Evolutionary conservation across 495 filamentous ascomycete species (phyloP).

Genomic region (Annulohypoxylon maeteangense): DNA sequence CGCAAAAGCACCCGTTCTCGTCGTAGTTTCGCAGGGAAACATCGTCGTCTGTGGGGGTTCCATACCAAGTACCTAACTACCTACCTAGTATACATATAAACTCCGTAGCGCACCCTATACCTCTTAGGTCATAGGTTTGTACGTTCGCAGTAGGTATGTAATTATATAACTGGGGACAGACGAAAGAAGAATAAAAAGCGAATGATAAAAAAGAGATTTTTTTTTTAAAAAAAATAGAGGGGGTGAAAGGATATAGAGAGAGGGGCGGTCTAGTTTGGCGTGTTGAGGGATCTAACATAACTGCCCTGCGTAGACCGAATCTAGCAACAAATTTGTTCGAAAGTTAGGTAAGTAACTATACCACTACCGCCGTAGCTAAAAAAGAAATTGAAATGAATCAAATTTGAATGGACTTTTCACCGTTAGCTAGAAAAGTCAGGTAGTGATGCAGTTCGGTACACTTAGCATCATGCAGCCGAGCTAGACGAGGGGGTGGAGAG

Average conservation of each 20-base stretch:
- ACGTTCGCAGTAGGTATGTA: neutral
- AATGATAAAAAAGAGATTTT: no score
- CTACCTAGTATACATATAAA: neutral
- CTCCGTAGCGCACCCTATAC: neutral
- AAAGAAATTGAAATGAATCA: neutral
- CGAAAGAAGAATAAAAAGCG: conserved; percentile 1
- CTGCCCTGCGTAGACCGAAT: conserved; percentile 9
- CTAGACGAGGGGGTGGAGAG: conserved; percentile 11
- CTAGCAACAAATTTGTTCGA: conserved; percentile 9
- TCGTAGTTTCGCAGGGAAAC: neutral
- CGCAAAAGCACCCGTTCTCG: neutral
- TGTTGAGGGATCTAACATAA: conserved; percentile 27
- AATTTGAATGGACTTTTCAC: conserved; percentile 18
- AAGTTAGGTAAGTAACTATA: neutral
- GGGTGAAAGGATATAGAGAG: neutral
- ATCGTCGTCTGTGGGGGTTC: neutral
- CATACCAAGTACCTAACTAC: no score
- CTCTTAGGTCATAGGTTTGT: neutral
- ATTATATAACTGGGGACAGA: conserved; percentile 23
- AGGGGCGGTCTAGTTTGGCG: conserved; percentile 21
- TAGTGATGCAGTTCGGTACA: conserved; percentile 40
- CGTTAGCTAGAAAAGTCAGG: conserved; percentile 31
- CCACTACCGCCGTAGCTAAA: no score
- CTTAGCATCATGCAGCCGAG: conserved; percentile 14
- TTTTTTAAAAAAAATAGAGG: neutral